Evolutionary conservation across 306 rosid species (phyloP).

Genomic region (Rosa multiflora): DNA sequence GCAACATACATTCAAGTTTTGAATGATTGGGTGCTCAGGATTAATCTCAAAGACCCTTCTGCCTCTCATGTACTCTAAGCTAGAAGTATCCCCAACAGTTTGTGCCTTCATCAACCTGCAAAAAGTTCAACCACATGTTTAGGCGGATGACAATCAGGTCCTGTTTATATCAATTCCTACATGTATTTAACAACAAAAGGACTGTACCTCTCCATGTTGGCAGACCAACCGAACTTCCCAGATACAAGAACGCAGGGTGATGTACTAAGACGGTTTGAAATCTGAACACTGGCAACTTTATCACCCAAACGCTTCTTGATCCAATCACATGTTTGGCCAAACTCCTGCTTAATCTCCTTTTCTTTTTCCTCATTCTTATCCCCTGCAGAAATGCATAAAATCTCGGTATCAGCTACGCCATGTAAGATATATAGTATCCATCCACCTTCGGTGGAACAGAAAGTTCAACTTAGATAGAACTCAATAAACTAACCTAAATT

Average conservation of each 20-base stretch:
- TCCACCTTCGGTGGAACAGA: background rate
- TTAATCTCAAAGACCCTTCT: slow-evolving; percentile 98
- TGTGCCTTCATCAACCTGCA: slow-evolving; percentile 93
- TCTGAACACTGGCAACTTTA: slow-evolving; percentile 89
- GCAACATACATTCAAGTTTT: slow-evolving; percentile 72
- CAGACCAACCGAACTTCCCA: slow-evolving; percentile 99
- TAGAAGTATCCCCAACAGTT: slow-evolving; percentile 75
- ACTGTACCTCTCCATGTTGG: slow-evolving; percentile 91
- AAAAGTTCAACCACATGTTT: slow-evolving; percentile 3
- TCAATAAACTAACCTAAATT: slow-evolving; percentile 62
- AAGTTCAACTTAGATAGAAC: background rate
- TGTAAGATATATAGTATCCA: slow-evolving; percentile 1
- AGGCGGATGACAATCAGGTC: slow-evolving; percentile 12
- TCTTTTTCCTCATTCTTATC: slow-evolving; percentile 91
- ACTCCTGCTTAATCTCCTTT: slow-evolving; percentile 85
- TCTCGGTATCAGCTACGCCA: background rate
- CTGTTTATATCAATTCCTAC: slow-evolving; percentile 4
- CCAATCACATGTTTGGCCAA: slow-evolving; percentile 88
- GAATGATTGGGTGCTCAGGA: slow-evolving; percentile 79
- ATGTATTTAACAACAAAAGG: slow-evolving; percentile 5
- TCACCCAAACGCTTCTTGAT: slow-evolving; percentile 88
- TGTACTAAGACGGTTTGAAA: slow-evolving; percentile 84
- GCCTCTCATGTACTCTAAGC: slow-evolving; percentile 94
- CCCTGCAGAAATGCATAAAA: slow-evolving; percentile 46
- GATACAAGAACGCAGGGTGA: slow-evolving; percentile 95